These are phyloP conservation scores for Candida caryicola DNA, from an alignment of 805 yeast species.

Conservation along the genomic window DNA sequence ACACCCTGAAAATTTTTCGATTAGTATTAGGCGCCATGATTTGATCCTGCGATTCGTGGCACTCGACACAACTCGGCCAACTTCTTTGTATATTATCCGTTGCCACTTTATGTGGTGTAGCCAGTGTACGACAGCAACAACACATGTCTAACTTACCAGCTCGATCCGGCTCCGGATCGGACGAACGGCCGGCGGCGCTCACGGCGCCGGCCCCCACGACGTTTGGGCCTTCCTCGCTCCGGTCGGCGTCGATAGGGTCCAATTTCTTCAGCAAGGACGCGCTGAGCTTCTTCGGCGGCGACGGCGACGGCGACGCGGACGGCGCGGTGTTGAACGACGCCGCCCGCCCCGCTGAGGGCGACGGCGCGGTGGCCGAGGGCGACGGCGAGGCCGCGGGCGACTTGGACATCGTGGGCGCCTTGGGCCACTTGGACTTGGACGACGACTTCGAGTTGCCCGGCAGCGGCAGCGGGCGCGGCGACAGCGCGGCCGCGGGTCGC, in stretches of 20 bases:
- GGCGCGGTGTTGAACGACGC: conserved; percentile 6
- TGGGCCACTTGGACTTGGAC: conserved; percentile 45
- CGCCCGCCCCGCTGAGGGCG: background rate
- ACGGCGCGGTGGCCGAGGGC: conserved; percentile 3
- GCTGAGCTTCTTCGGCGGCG: conserved; percentile 19
- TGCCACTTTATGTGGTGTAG: background rate
- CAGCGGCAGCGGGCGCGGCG: background rate
- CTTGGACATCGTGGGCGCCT: conserved; percentile 48
- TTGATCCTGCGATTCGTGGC: too few relatives aligned
- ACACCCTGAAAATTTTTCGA: background rate
- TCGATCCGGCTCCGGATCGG: conserved; percentile 21
- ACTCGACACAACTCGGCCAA: too few relatives aligned
- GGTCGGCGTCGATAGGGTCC: conserved; percentile 25
- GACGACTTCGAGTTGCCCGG: conserved; percentile 21
- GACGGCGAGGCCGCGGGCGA: conserved; percentile 14
- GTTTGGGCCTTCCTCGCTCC: conserved; percentile 5
- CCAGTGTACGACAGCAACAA: background rate
- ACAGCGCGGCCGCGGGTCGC: background rate
- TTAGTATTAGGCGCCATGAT: too few relatives aligned
- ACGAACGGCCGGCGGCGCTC: conserved; percentile 5
- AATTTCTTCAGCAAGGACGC: conserved; percentile 26
- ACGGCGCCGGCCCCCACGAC: conserved; percentile 3
- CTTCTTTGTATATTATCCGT: too few relatives aligned
- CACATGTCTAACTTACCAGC: conserved; percentile 16
- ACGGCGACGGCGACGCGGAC: conserved; percentile 11